Evolutionary conservation across 2,329 filamentous ascomycete species (phyloP), one percentile per base, ranked within the genome.

Genomic region (Ophidiomyces ophidiicola): DNA sequence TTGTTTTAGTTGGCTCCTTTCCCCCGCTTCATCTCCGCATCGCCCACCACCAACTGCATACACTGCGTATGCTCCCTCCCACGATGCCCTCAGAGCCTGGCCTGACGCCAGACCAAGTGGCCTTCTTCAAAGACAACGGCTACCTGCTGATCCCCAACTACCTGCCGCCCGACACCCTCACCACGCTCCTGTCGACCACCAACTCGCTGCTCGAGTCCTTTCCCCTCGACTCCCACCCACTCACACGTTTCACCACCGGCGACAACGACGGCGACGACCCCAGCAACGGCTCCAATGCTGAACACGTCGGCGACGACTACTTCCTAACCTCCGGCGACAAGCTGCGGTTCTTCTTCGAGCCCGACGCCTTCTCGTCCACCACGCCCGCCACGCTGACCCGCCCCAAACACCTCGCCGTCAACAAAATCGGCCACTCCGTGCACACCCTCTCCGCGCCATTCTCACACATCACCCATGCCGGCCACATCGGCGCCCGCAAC

Each of bases 321-420:
- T 96, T 98, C 65, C 75, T 96, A 2, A 72, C 70, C 1, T 90
- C 82, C 2, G 86, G 85, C 45, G 83, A 96, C 68, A 88, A 94
- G 64, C 69, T 96, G 45, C 81, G 86, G 44, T 96, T 92, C 72
- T 96, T 96, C 72, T 92, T 96, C 61, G 88, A 96, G 62, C 85
- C 92, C 62, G 87, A 90, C 61, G 88, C 88, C 47, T 88, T 94
- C 59, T 48, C 49, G 19, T 30, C 51, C 34, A 48, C 36, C 21
- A 36, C 28, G 17, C n/a, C 44, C 61, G 87, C 87, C 47, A 69
- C 79, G 52, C 74, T 96, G 3, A 66, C 64, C 7, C 86, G 87
- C 50, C 83, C 87, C 26, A 93, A 93, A 60, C 69, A 81, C 46
- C 74, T 71, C 39, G 84, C 90, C 39, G 82, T 98, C 56, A 98